Base-by-base conservation (phyloP, 2,329 filamentous ascomycete species). In the Paramyrothecium roridum region DNA sequence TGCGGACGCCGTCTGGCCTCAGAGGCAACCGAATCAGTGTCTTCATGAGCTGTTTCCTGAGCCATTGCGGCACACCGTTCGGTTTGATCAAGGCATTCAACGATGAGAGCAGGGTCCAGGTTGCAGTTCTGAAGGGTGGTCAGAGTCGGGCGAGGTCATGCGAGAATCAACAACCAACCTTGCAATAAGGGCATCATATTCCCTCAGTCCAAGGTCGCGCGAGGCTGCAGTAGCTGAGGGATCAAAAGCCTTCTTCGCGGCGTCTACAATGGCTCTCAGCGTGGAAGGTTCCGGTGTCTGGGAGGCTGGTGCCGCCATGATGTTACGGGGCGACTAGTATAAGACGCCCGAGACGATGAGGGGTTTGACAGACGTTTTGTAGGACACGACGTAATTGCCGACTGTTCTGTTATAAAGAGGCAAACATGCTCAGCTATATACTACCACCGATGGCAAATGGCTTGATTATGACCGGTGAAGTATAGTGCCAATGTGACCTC, bases 1-100 rank as follows among this genome's bases (percentile, higher is more conserved):
- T 80, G 34, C 87, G 80, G 16, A 91, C 85, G 19, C 88, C 88
- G 57, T 84, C 79, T 2, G 75, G 71, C 3, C 87, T 77, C 23
- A 89, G 74, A 1, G 88, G 87, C 11, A 90, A 65, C 13, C 77
- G 66, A 2, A 86, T 84, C 48, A 91, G 75, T 13, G 81, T 76
- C 55, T 77, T 77, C 61, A 86, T 75, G 2, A 90, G 66, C 46
- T 77, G 77, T 19, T 76, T 61, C 47, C 80, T 81, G n/a, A 90
- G 74, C 84, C 84, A 88, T 66, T 70, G 61, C 12, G 85, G 84
- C 17, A 82, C 77, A 22, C 78, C 69, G 54, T 79, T 79, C 12
- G 87, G 85, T 57, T 88, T 84, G 34, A 89, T 81, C 20, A 89
- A 74, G 19, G 81, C 75, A 57, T 86, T 89, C 47, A 91, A 70